These are phyloP conservation scores for Nematodospora anomalae DNA, from an alignment of 1,139 yeast species.

Conservation along the genomic window DNA sequence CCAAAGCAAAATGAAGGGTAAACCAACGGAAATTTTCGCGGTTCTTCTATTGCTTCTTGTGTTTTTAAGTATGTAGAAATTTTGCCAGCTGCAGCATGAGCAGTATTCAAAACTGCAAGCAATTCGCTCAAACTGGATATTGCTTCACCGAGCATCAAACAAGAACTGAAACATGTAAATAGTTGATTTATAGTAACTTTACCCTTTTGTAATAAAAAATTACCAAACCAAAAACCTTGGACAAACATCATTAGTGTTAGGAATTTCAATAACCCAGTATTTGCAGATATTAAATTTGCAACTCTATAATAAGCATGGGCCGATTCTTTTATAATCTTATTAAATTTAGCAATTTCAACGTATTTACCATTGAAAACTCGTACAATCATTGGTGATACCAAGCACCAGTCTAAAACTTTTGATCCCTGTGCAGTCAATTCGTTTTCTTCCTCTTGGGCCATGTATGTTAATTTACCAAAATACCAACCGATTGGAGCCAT, in stretches of 20 bases:
- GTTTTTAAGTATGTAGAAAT: constrained; percentile 20
- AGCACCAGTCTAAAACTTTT: constrained; percentile 66
- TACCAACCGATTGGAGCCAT: constrained; percentile 50
- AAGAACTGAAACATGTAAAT: constrained; percentile 80
- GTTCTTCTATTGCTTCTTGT: constrained; percentile 1
- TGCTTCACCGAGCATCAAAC: constrained; percentile 66
- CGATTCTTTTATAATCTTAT: constrained; percentile 38
- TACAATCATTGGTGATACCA: constrained; percentile 59
- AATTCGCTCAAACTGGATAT: constrained; percentile 53
- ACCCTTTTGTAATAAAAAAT: constrained; percentile 55
- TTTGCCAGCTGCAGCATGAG: constrained; percentile 56
- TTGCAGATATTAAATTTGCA: constrained; percentile 53
- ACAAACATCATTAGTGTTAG: constrained; percentile 74
- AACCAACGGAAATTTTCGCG: neutral
- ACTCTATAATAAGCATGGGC: constrained; percentile 48
- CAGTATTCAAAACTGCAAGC: constrained; percentile 58
- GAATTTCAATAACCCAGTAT: constrained; percentile 57
- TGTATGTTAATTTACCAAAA: constrained; percentile 54
- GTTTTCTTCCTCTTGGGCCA: constrained; percentile 59
- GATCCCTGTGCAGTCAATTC: constrained; percentile 54
- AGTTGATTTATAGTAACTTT: constrained; percentile 59
- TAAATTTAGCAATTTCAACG: constrained; percentile 50
- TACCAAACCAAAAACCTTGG: constrained; percentile 92
- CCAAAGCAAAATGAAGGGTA: constrained; percentile 41
- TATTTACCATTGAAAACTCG: constrained; percentile 60